Base-by-base conservation (phyloP, 2,329 filamentous ascomycete genomes). In the Neonectria ditissima region DNA sequence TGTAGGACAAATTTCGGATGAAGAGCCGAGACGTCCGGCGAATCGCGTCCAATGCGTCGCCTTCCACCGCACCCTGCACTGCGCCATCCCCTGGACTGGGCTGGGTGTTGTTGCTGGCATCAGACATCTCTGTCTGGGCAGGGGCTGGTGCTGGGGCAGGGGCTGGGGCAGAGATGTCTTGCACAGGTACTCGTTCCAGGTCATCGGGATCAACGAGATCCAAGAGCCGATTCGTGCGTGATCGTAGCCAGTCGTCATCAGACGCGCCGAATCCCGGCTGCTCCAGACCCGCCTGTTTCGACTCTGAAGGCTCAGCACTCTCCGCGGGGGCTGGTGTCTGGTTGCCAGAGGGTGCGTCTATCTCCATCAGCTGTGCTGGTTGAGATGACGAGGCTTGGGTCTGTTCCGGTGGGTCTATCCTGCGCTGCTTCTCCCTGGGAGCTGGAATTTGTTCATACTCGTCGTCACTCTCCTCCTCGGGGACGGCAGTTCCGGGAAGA, bases 181-280 rank as follows among this genome's bases (percentile, higher is more conserved):
- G 71, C 55, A 39, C 30, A 47, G 53, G 59, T 32, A 63, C 63
- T 63, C 69, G 66, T 58, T 74, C 69, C 62, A 80, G 69, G 63
- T 91, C 87, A 63, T 90, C 90, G 45, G 93, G 91, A 72, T 97
- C 93, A 57, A 94, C 84, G 28, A 98, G 83, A 76, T 95, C 96
- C 54, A 97, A 84, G 52, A 97, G 82, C 72, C 95, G 88, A 79
- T 91, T 97, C 14, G 94, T 98, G 70, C 92, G 89, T 66, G 92
- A 95, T 62, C 95, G 89, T 70, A 97, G 84, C 96, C 96, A 99
- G 78, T 98, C 94, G 65, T 91, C 89, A 79, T 97, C 94, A 22
- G 91, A 90, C 3, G 89, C 83, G 54, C 82, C 81, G 69, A 75
- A 59, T 70, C 73, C 62, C 65, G 71, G 68, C 45, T 73, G 66